phyloP scores from a whole-genome alignment of 2,329 filamentous ascomycete species.

The Diplodia seriata region DNA sequence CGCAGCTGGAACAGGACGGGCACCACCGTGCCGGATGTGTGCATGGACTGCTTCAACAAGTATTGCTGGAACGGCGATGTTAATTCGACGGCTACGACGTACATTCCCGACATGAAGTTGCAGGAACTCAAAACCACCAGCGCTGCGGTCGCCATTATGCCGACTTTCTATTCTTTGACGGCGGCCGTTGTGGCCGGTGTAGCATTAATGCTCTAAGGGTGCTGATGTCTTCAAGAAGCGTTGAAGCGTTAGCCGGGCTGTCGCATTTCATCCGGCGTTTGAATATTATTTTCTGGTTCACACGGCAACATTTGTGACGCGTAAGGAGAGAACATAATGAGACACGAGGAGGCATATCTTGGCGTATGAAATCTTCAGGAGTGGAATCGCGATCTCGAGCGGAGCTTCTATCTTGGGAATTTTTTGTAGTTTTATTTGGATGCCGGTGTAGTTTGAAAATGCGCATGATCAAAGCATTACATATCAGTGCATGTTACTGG shows the following conservation, averaged over 20 bases:
- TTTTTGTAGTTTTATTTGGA: background rate
- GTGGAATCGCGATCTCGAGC: background rate
- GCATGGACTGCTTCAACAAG: constrained; percentile 74
- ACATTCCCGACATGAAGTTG: constrained; percentile 40
- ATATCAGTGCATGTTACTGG: background rate
- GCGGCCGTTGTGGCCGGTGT: constrained; percentile 6
- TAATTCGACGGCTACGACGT: constrained; percentile 47
- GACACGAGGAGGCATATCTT: constrained; percentile 11
- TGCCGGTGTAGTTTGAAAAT: background rate
- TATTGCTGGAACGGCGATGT: constrained; percentile 95
- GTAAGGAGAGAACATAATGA: constrained; percentile 3
- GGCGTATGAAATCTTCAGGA: background rate
- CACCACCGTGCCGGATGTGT: constrained; percentile 72
- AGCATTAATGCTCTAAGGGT: background rate
- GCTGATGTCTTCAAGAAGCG: background rate
- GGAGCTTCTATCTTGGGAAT: background rate
- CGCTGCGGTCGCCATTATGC: constrained; percentile 33
- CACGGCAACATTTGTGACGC: background rate
- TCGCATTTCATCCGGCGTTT: background rate
- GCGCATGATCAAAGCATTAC: background rate
- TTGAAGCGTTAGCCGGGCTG: background rate
- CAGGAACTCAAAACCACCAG: constrained; percentile 37
- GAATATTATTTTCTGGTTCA: background rate
- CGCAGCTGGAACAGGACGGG: constrained; percentile 76
- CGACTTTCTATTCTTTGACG: background rate